Percentiles rank a stretch among this genome's conserved stretches.
phyloP scores from a whole-genome alignment of 495 filamentous ascomycete species.

The Penicillium flavigenum region DNA sequence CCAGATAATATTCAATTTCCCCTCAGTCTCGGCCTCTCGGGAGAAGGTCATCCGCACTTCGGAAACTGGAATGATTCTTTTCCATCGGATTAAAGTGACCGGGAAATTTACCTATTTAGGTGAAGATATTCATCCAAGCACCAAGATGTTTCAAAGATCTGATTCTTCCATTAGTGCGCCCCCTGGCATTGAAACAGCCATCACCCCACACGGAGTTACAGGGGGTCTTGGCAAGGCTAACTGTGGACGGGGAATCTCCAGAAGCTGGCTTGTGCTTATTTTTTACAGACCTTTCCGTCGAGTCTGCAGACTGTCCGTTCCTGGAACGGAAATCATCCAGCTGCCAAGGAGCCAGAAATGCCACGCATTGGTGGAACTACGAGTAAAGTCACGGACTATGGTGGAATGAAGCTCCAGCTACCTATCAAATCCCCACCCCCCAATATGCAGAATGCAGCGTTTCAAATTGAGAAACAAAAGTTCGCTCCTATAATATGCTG shows the following conservation, averaged over 20 bases:
- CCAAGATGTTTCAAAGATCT: background rate
- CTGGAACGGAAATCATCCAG: conserved; percentile 3
- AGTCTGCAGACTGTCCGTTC: conserved; percentile 7
- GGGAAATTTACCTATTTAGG: background rate
- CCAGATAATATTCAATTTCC: background rate
- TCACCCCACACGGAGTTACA: conserved; percentile 18
- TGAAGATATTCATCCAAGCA: background rate
- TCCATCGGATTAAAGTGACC: background rate
- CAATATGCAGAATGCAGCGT: conserved; percentile 1
- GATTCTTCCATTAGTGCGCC: background rate
- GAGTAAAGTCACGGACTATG: conserved; percentile 6
- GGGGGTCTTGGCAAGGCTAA: conserved; percentile 16
- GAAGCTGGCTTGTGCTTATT: background rate
- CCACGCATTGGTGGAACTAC: conserved; percentile 21
- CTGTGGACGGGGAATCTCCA: background rate
- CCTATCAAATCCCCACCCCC: conserved; percentile 18
- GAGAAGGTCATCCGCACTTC: background rate
- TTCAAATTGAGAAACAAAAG: conserved; percentile 7
- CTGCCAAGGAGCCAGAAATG: background rate
- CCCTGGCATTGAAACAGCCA: conserved; percentile 15
- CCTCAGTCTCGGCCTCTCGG: background rate
- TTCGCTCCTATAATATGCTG: background rate
- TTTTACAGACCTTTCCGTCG: background rate
- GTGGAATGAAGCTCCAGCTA: conserved; percentile 5
- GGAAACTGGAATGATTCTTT: background rate